Conservation (phyloP, 2,329 filamentous ascomycete species). For the Sclerotinia trifoliorum region DNA sequence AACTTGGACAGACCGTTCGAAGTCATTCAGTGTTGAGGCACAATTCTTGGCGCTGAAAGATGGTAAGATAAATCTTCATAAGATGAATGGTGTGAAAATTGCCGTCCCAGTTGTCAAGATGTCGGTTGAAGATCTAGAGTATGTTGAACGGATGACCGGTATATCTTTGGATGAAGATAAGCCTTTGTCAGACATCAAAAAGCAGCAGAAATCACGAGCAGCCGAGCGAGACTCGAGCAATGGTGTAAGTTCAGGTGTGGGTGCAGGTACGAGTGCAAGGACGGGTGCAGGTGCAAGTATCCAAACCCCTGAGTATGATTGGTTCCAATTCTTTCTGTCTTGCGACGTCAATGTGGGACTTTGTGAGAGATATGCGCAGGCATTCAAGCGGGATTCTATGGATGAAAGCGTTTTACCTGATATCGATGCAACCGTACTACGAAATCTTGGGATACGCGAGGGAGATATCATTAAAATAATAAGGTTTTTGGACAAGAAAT, state of each 20-base stretch:
- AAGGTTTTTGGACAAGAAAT: constrained; percentile 81
- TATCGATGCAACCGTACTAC: constrained; percentile 77
- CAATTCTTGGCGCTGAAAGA: constrained; percentile 94
- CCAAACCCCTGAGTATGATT: constrained; percentile 79
- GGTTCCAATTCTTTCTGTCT: constrained; percentile 97
- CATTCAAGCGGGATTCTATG: constrained; percentile 90
- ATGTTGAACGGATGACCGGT: constrained; percentile 85
- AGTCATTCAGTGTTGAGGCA: constrained; percentile 95
- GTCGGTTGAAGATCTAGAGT: constrained; percentile 92
- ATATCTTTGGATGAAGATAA: constrained; percentile 89
- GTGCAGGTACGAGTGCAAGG: constrained; percentile 61
- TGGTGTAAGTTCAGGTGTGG: constrained; percentile 60
- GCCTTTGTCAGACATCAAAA: constrained; percentile 79
- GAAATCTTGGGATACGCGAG: constrained; percentile 89
- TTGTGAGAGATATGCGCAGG: constrained; percentile 90
- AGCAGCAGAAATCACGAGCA: constrained; percentile 31
- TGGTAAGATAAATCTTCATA: constrained; percentile 96
- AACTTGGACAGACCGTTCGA: constrained; percentile 92
- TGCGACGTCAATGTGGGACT: constrained; percentile 90
- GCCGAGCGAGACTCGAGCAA: constrained; percentile 34
- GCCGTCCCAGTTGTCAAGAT: constrained; percentile 94
- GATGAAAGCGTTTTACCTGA: constrained; percentile 90
- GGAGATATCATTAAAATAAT: constrained; percentile 96
- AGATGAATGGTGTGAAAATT: constrained; percentile 97
- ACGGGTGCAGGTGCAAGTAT: constrained; percentile 58